Evolutionary conservation across 208 protist genomes (phyloP).

Genomic region (Kentomonas sorsogonicus): DNA sequence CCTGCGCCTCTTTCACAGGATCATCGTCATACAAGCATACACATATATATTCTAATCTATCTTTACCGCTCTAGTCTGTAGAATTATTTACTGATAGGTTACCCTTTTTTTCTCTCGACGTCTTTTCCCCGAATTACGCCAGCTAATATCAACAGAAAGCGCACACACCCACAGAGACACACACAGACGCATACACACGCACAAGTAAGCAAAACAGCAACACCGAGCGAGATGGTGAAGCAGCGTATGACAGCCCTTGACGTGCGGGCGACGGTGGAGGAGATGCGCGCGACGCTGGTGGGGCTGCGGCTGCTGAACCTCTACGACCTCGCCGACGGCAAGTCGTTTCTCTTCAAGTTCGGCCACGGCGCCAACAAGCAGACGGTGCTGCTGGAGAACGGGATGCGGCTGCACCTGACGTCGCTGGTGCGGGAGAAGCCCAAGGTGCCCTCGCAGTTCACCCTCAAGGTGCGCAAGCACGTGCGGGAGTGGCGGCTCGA

Average conservation of each 20-base stretch:
- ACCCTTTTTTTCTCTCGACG: conserved; percentile 8
- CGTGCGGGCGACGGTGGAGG: conserved; percentile 82
- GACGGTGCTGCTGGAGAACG: conserved; percentile 90
- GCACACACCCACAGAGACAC: too few species aligned
- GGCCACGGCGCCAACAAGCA: conserved; percentile 86
- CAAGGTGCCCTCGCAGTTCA: conserved; percentile 89
- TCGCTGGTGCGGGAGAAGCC: conserved; percentile 88
- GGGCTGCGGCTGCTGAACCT: conserved; percentile 93
- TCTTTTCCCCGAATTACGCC: too few species aligned
- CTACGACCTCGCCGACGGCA: conserved; percentile 87
- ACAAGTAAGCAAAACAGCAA: neutral
- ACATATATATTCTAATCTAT: too few species aligned
- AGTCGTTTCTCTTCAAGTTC: conserved; percentile 94
- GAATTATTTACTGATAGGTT: conserved; percentile 3
- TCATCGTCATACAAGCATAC: too few species aligned
- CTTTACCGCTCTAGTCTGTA: too few species aligned
- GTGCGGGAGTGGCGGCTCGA: conserved; percentile 91
- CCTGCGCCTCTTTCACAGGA: too few species aligned
- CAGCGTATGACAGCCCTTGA: conserved; percentile 91
- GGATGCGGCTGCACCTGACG: conserved; percentile 91
- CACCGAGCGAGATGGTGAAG: conserved; percentile 82
- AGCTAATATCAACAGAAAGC: conserved; percentile 11
- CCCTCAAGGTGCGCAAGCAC: conserved; percentile 95
- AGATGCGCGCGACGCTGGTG: conserved; percentile 75
- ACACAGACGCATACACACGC: conserved; percentile 6